These are phyloP conservation scores for Anacardium occidentale DNA, from an alignment of 345 rosid species.

Conservation along the genomic window DNA sequence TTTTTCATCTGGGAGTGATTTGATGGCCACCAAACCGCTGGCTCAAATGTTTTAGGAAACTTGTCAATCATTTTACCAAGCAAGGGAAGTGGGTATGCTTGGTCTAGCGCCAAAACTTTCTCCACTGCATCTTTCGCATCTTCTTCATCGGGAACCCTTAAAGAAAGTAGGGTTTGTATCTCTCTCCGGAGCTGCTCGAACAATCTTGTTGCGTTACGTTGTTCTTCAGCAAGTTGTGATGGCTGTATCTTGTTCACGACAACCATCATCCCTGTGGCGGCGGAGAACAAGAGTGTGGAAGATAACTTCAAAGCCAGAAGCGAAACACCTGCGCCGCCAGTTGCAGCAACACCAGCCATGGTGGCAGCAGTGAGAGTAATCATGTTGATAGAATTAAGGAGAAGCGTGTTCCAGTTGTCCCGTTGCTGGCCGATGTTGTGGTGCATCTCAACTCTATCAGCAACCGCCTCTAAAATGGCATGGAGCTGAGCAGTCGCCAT, in stretches of 20 bases:
- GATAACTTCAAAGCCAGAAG: constrained; percentile 45
- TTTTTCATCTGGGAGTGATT: background rate
- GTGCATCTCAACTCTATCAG: constrained; percentile 76
- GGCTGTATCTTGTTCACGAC: constrained; percentile 62
- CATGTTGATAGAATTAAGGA: constrained; percentile 64
- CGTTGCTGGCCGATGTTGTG: constrained; percentile 62
- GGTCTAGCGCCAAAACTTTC: constrained; percentile 29
- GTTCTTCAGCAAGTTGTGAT: constrained; percentile 57
- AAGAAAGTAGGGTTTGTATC: constrained; percentile 22
- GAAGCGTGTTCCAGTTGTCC: constrained; percentile 59
- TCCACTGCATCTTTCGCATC: constrained; percentile 19
- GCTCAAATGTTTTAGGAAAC: constrained; percentile 26
- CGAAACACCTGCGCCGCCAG: constrained; percentile 24
- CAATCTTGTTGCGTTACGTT: constrained; percentile 44
- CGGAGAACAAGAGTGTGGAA: constrained; percentile 38
- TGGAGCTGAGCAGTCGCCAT: constrained; percentile 33
- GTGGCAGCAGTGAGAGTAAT: constrained; percentile 60
- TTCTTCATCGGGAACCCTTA: constrained; percentile 10
- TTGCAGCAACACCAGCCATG: constrained; percentile 50
- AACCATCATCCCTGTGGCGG: constrained; percentile 41
- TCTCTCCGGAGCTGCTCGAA: constrained; percentile 38
- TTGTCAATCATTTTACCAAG: constrained; percentile 32
- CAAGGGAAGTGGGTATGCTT: constrained; percentile 33
- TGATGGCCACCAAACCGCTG: constrained; percentile 31
- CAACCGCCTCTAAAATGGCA: constrained; percentile 49